phyloP scores from a whole-genome alignment of 257 asterid species.

The Cruciata laevipes region DNA sequence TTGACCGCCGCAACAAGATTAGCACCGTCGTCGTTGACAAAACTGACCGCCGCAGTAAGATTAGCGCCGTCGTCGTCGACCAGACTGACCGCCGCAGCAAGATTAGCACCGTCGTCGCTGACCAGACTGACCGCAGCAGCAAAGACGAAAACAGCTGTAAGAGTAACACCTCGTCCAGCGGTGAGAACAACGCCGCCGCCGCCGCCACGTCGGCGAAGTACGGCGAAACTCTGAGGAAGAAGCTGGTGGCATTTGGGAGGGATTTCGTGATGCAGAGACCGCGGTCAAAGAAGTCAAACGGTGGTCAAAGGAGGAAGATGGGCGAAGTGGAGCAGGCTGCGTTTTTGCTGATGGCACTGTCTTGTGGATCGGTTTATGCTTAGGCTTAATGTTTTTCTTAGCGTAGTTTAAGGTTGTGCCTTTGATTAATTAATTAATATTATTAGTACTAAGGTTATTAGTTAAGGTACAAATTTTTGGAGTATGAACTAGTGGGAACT shows the following conservation, averaged over 20 bases:
- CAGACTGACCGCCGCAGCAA: slow-evolving; percentile 7
- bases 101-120: slow-evolving; percentile 14
- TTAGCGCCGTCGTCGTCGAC: too few relatives aligned
- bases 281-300: slow-evolving; percentile 19
- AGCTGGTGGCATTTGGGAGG: slow-evolving; percentile 50
- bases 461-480: neutral
- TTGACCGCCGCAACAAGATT: slow-evolving; percentile 5
- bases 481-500: neutral
- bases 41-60: slow-evolving; percentile 3
- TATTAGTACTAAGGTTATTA: neutral
- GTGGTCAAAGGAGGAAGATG: slow-evolving; percentile 47
- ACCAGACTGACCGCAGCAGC: slow-evolving; percentile 2
- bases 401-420: neutral
- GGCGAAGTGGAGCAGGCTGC: slow-evolving; percentile 96
- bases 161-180: slow-evolving; percentile 42
- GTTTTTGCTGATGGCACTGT: slow-evolving; percentile 69
- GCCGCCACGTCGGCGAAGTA: neutral
- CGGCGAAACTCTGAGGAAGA: slow-evolving; percentile 31
- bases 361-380: slow-evolving; percentile 86
- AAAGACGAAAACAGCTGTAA: slow-evolving; percentile 13
- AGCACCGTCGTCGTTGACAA: slow-evolving; percentile 8
- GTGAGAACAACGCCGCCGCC: slow-evolving; percentile 35
- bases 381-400: slow-evolving; percentile 15
- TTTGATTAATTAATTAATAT: too few relatives aligned
- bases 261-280: slow-evolving; percentile 66